phyloP scores from a whole-genome alignment of 2,329 filamentous ascomycete genomes.

The Trematosphaeria pertusa region DNA sequence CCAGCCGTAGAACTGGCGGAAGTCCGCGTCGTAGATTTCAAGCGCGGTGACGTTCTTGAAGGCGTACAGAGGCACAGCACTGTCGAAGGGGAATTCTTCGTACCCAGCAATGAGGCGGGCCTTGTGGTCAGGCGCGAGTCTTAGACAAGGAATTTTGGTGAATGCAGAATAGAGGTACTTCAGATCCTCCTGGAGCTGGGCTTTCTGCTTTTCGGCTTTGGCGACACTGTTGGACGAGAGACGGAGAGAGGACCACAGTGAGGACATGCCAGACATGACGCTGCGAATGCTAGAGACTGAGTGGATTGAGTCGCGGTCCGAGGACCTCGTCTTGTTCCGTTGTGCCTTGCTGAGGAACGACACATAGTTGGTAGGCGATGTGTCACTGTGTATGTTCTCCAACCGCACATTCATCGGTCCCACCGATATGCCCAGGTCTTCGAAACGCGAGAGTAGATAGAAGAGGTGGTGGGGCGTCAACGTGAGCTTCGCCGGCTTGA shows the following conservation, averaged over 20 bases:
- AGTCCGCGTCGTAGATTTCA: slow-evolving; percentile 95
- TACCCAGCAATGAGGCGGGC: slow-evolving; percentile 90
- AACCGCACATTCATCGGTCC: slow-evolving; percentile 96
- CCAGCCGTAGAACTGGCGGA: slow-evolving; percentile 97
- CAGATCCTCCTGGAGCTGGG: slow-evolving; percentile 81
- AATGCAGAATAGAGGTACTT: slow-evolving; percentile 98
- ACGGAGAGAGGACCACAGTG: slow-evolving; percentile 88
- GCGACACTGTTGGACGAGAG: slow-evolving; percentile 80
- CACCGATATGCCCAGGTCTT: slow-evolving; percentile 87
- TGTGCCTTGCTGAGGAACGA: slow-evolving; percentile 90
- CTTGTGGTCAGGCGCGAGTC: slow-evolving; percentile 89
- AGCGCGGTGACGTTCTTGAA: slow-evolving; percentile 97
- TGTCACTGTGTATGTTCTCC: slow-evolving; percentile 91
- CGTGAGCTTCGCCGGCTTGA: slow-evolving; percentile 90
- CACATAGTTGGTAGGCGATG: slow-evolving; percentile 88
- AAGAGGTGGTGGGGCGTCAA: slow-evolving; percentile 96
- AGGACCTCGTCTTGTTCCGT: slow-evolving; percentile 76
- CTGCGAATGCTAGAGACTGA: slow-evolving; percentile 97
- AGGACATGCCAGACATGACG: slow-evolving; percentile 96
- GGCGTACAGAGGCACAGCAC: slow-evolving; percentile 91
- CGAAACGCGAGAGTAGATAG: slow-evolving; percentile 93
- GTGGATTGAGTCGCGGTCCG: slow-evolving; percentile 89
- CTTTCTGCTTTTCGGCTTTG: slow-evolving; percentile 89
- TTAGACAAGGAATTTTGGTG: slow-evolving; percentile 94
- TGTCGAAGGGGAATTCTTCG: slow-evolving; percentile 98